Conservation (phyloP, 257 asterid species). For the Primulina eburnea region DNA sequence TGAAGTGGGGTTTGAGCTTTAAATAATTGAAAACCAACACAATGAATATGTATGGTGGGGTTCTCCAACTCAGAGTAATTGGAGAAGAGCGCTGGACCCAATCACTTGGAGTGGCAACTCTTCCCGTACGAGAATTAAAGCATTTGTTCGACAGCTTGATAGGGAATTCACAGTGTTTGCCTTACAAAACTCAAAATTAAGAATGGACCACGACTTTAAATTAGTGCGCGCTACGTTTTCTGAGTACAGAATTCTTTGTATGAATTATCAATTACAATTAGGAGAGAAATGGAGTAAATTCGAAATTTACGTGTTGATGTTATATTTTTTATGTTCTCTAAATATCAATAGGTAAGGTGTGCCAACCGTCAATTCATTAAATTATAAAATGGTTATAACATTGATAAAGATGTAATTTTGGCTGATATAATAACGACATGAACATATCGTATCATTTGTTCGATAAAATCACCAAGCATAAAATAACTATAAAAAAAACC, state of each 20-base stretch:
- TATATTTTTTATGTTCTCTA: neutral
- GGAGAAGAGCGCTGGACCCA: constrained; percentile 43
- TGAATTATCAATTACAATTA: too few relatives aligned
- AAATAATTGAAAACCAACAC: constrained; percentile 33
- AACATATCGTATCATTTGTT: neutral
- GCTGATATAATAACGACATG: constrained; percentile 27
- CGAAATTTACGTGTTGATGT: neutral
- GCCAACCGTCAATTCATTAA: neutral
- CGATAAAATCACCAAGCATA: too few relatives aligned
- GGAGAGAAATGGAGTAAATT: neutral
- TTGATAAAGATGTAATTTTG: constrained; percentile 18
- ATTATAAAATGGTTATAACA: neutral
- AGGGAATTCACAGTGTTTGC: too few relatives aligned
- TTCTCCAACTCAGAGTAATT: constrained; percentile 31
- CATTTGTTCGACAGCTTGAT: constrained; percentile 23
- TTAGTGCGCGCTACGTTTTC: too few relatives aligned
- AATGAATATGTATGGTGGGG: constrained; percentile 37
- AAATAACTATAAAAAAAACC: too few relatives aligned
- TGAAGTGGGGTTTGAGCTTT: constrained; percentile 19
- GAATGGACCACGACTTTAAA: too few relatives aligned
- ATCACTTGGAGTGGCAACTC: constrained; percentile 57
- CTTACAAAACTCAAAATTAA: too few relatives aligned
- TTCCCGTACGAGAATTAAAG: constrained; percentile 32
- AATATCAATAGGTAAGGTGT: too few relatives aligned
- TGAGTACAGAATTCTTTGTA: too few relatives aligned